These are phyloP conservation scores for Leccinum uliginosum DNA, from an alignment of 768 basidiomycete species.

Conservation along the genomic window DNA sequence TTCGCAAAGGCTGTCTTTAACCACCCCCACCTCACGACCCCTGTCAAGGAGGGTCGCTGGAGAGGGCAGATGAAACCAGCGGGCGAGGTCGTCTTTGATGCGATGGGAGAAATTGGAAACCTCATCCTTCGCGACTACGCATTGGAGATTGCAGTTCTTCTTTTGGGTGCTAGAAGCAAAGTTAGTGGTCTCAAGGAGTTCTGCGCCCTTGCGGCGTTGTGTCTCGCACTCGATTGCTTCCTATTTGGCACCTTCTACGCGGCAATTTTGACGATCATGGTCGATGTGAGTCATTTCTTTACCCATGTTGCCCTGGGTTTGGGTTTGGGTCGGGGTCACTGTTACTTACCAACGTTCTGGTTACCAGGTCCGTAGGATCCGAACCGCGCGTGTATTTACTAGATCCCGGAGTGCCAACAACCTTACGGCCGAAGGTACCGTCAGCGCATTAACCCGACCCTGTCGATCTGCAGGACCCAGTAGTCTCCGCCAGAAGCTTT, in stretches of 20 bases:
- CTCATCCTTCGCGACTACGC: conserved; percentile 90
- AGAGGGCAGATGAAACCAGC: conserved; percentile 63
- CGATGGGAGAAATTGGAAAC: conserved; percentile 72
- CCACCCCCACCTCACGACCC: conserved; percentile 59
- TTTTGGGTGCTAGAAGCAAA: conserved; percentile 80
- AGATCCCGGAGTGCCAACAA: conserved; percentile 32
- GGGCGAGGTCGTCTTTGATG: conserved; percentile 79
- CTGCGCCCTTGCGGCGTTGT: conserved; percentile 87
- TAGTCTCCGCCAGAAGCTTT: conserved; percentile 23
- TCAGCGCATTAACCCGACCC: conserved; percentile 27
- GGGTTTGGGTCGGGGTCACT: conserved; percentile 9
- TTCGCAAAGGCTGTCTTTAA: conserved; percentile 87
- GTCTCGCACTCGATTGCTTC: conserved; percentile 81
- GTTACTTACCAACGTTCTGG: conserved; percentile 7
- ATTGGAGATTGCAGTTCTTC: conserved; percentile 85
- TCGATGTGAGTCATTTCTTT: conserved; percentile 62
- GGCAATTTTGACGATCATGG: conserved; percentile 88
- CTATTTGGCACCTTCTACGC: conserved; percentile 88
- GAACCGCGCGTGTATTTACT: conserved; percentile 51
- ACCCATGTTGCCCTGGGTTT: not conserved
- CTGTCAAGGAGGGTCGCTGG: conserved; percentile 37
- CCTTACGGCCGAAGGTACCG: conserved; percentile 26
- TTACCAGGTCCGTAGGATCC: conserved; percentile 66
- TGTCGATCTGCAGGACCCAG: conserved; percentile 16
- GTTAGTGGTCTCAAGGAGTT: conserved; percentile 91